Conservation (phyloP, 306 rosid species). For the Glycyrrhiza uralensis region DNA sequence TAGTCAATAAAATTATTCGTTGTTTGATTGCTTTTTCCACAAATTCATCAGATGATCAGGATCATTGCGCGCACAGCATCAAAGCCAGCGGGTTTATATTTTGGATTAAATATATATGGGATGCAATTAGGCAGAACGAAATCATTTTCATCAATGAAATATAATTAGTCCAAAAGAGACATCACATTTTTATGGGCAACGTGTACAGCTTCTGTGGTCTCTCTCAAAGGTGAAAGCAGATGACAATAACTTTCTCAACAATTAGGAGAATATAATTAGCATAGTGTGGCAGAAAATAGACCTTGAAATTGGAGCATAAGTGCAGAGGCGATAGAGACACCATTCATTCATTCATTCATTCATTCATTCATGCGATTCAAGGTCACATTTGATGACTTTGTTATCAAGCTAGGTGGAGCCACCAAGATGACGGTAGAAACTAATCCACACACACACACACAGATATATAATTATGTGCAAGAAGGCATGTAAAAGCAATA, state of each 20-base stretch:
- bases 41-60: not conserved
- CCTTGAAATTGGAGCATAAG: constrained; percentile 20
- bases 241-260: not conserved
- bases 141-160: not conserved
- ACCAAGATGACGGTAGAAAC: too few relatives aligned
- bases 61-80: not conserved
- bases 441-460: too few relatives aligned
- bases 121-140: not conserved
- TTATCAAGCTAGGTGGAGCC: constrained; percentile 31
- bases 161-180: not conserved
- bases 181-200: not conserved
- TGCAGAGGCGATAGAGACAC: constrained; percentile 25
- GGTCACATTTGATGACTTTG: constrained; percentile 24
- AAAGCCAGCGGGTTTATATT: not conserved
- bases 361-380: constrained; percentile 23
- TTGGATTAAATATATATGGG: not conserved
- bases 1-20: not conserved
- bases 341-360: too few relatives aligned
- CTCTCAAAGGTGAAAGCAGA: constrained; percentile 13
- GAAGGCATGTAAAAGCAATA: not conserved
- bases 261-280: not conserved
- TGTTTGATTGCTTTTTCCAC: not conserved
- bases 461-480: not conserved
- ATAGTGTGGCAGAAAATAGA: constrained; percentile 34
- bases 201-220: constrained; percentile 10